Evolutionary conservation across 2,329 filamentous ascomycete species (phyloP).

Genomic region (Chrysoporthe deuterocubensis): DNA sequence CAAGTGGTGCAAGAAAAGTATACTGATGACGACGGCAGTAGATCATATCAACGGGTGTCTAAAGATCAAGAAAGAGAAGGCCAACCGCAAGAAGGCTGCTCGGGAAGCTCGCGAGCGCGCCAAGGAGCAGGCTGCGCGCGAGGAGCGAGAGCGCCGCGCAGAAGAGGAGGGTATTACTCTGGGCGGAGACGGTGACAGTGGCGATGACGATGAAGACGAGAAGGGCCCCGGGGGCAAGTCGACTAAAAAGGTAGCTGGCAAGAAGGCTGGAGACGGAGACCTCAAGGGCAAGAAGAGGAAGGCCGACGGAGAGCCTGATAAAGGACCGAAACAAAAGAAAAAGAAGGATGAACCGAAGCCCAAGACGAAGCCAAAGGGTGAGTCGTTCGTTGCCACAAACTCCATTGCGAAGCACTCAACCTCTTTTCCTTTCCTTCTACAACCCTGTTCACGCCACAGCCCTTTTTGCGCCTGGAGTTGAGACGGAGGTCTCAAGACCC

Average conservation of each 20-base stretch:
- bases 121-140: conserved; percentile 62
- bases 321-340: conserved; percentile 86
- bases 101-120: conserved; percentile 71
- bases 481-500: background rate
- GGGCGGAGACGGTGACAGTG: conserved; percentile 48
- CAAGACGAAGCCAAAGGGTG: conserved; percentile 85
- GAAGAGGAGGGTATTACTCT: conserved; percentile 53
- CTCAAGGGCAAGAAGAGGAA: conserved; percentile 79
- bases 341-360: conserved; percentile 91
- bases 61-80: conserved; percentile 81
- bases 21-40: conserved; percentile 74
- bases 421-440: background rate
- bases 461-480: background rate
- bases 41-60: conserved; percentile 84
- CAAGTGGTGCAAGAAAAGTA: conserved; percentile 92
- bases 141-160: conserved; percentile 54
- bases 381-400: background rate
- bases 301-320: conserved; percentile 75
- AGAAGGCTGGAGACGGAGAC: conserved; percentile 62
- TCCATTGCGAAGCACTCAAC: background rate
- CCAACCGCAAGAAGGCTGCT: conserved; percentile 75
- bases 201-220: conserved; percentile 53
- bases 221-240: conserved; percentile 48
- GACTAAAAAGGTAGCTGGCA: conserved; percentile 67
- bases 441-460: background rate